Conservation (phyloP, 2,329 filamentous ascomycete genomes). For the Coniochaeta ligniaria region DNA sequence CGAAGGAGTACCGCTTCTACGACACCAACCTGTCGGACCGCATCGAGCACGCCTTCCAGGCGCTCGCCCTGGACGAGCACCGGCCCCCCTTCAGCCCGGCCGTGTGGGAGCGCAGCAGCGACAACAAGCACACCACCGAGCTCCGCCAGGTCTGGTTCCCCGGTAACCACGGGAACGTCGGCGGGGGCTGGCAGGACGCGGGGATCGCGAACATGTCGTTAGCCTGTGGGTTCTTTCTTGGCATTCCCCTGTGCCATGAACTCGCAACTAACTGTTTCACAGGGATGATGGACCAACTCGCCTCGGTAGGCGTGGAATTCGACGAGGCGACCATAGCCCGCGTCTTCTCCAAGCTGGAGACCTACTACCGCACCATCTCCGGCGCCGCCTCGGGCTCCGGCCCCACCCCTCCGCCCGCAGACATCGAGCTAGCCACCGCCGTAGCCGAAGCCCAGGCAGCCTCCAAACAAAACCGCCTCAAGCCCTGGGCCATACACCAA, state of each 20-base stretch:
- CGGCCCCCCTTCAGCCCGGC: conserved; percentile 36
- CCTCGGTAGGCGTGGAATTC: conserved; percentile 44
- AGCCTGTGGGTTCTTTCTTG: conserved; percentile 28
- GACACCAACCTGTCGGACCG: conserved; percentile 44
- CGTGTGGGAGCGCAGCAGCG: conserved; percentile 8
- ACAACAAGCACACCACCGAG: conserved; percentile 11
- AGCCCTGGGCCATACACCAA: conserved; percentile 37
- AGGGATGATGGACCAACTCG: conserved; percentile 52
- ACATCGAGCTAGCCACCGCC: not conserved
- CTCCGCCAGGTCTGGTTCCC: conserved; percentile 48
- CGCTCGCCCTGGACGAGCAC: conserved; percentile 50
- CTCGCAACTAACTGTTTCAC: not conserved
- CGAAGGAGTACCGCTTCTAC: conserved; percentile 43
- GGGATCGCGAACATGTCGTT: conserved; percentile 28
- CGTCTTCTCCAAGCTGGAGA: conserved; percentile 25
- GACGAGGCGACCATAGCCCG: conserved; percentile 31
- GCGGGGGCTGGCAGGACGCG: conserved; percentile 45
- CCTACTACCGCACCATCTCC: conserved; percentile 11
- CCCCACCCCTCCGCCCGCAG: not conserved
- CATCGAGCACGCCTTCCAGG: conserved; percentile 52
- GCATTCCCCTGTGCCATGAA: not conserved
- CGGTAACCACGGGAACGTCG: conserved; percentile 45
- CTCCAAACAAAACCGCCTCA: not conserved
- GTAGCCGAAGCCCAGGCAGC: not conserved
- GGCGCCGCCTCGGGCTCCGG: conserved; percentile 6